Percentiles rank a stretch among this genome's conserved stretches.
phyloP scores from a whole-genome alignment of 2,329 filamentous ascomycete genomes.

The Thielaviopsis punctulata region DNA sequence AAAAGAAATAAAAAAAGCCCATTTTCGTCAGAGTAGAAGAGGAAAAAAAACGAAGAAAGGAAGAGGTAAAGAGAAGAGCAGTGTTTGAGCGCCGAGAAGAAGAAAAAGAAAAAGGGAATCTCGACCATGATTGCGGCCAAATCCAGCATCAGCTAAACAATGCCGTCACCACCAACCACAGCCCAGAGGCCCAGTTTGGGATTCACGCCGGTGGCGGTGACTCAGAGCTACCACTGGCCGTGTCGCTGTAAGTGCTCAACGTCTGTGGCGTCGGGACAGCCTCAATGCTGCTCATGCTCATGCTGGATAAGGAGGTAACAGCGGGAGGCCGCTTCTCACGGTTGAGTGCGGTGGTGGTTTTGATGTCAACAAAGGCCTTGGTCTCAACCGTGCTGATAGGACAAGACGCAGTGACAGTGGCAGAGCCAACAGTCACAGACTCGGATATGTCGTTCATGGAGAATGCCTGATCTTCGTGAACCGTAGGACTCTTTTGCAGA shows the following conservation, averaged over 20 bases:
- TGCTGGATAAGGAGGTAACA: neutral
- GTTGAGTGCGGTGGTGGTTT: neutral
- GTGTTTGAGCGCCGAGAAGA: too few species aligned
- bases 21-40: too few species aligned
- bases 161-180: neutral
- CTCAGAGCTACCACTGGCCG: neutral
- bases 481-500: neutral
- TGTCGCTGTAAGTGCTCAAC: neutral
- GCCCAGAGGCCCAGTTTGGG: neutral
- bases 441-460: neutral
- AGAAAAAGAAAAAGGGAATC: neutral
- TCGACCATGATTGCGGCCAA: neutral
- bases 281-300: slow-evolving; percentile 4
- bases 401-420: too few species aligned
- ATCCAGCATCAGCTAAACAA: neutral
- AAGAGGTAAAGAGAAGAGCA: neutral
- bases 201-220: neutral
- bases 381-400: too few species aligned
- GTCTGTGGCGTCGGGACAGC: neutral
- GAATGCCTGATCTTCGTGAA: neutral
- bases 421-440: neutral
- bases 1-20: neutral
- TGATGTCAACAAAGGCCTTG: neutral
- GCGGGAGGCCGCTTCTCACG: neutral
- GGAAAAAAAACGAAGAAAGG: neutral